phyloP scores from a whole-genome alignment of 1,139 yeast species.

The Chernovozyma aurita region DNA sequence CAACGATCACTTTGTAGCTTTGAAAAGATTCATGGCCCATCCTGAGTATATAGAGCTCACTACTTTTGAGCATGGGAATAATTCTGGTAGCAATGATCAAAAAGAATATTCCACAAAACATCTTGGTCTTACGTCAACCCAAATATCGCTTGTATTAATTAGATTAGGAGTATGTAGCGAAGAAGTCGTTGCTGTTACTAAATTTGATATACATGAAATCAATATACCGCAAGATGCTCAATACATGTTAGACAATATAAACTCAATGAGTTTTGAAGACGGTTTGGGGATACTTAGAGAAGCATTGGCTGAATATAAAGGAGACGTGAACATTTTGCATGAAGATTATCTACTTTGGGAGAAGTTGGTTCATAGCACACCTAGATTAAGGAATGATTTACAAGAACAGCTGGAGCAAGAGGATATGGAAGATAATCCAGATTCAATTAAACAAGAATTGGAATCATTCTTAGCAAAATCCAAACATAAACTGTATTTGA shows the following conservation, averaged over 20 bases:
- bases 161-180: constrained; percentile 5
- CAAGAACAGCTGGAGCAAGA: background rate
- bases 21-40: background rate
- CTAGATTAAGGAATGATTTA: too few relatives aligned
- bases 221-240: constrained; percentile 18
- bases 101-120: too few relatives aligned
- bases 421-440: constrained; percentile 6
- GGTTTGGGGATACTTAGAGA: constrained; percentile 34
- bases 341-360: constrained; percentile 35
- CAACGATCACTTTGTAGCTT: too few relatives aligned
- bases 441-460: background rate
- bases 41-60: constrained; percentile 9
- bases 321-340: constrained; percentile 38
- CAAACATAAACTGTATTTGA: constrained; percentile 16
- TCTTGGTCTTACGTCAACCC: constrained; percentile 1
- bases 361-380: constrained; percentile 18
- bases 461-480: background rate
- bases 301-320: constrained; percentile 35
- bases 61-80: constrained; percentile 3
- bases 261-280: constrained; percentile 15
- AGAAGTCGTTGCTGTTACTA: background rate
- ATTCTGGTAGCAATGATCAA: too few relatives aligned
- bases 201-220: constrained; percentile 10
- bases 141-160: constrained; percentile 1
- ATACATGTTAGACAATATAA: constrained; percentile 30